Conservation (phyloP, 2,329 filamentous ascomycete genomes). For the Keithomyces neogunnii region DNA sequence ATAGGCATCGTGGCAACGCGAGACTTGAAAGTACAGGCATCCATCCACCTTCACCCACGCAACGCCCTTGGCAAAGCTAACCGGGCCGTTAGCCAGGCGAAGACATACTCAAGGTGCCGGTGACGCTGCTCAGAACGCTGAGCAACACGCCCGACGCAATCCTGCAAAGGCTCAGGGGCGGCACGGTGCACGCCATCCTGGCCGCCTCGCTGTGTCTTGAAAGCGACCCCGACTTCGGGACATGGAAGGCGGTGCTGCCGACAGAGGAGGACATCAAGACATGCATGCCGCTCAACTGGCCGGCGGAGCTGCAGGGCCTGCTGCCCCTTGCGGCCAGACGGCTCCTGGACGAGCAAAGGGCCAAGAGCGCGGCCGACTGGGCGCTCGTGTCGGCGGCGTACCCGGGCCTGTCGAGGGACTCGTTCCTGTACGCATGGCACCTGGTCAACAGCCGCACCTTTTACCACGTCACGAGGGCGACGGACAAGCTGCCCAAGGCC, state of each 20-base stretch:
- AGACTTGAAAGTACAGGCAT: conserved; percentile 48
- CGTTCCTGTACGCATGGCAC: conserved; percentile 49
- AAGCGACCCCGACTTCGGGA: conserved; percentile 33
- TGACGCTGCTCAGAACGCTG: conserved; percentile 54
- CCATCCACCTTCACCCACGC: neutral
- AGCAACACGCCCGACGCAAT: conserved; percentile 49
- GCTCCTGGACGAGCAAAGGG: conserved; percentile 44
- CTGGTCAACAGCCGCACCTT: conserved; percentile 56
- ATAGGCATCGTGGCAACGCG: conserved; percentile 68
- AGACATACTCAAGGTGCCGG: conserved; percentile 56
- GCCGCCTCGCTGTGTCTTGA: conserved; percentile 59
- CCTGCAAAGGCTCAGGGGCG: conserved; percentile 38
- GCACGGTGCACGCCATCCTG: conserved; percentile 61
- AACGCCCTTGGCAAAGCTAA: neutral
- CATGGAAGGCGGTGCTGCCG: conserved; percentile 64
- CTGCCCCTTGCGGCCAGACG: conserved; percentile 33
- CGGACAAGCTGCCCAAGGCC: conserved; percentile 32
- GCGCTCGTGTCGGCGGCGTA: conserved; percentile 20
- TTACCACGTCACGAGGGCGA: conserved; percentile 42
- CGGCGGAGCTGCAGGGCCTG: conserved; percentile 29
- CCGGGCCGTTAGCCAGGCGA: conserved; percentile 30
- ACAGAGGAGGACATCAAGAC: conserved; percentile 45
- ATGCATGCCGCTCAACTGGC: conserved; percentile 40
- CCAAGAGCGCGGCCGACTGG: conserved; percentile 36
- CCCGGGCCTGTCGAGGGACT: conserved; percentile 19